Evolutionary conservation across 495 filamentous ascomycete species (phyloP), one percentile per base, ranked within the genome.

Genomic region (Barbatosphaeria neglecta): DNA sequence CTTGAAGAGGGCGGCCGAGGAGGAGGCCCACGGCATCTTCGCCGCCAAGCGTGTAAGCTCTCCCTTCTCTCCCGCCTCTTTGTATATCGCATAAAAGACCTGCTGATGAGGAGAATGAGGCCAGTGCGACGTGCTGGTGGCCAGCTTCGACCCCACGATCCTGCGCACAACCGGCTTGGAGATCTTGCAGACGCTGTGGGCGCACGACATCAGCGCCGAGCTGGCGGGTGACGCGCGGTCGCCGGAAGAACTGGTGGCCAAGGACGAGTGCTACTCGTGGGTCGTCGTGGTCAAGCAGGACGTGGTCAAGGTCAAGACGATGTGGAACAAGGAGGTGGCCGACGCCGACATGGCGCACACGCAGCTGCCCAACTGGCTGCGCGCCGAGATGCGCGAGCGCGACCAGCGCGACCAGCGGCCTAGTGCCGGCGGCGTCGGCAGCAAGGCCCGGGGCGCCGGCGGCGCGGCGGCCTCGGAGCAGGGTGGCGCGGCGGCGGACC

Each of bases 111-210:
- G n/a, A n/a, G n/a, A n/a, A n/a, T n/a, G 45, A 77, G n/a, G n/a
- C n/a, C n/a, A n/a, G 77, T 95, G 89, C 60, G 89, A 97, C 62
- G 83, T 95, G 10, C 78, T 96, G 6, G 81, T 98, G 39, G 83
- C 87, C 8, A 86, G 85, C 53, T 93, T 92, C 57, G 87, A 94
- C 54, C 66, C 84, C 1, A 73, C 77, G 3, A 77, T 84, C 7
- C 78, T 96, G 15, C 81, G 86, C 25, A 83, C 86, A 6, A 75
- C 78, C 66, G 74, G 88, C 11, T 69, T 95, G 31, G 80, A 83
- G 48, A 68, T 97, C 15, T 65, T 95, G 6, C 78, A 84, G 40
- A 77, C 81, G 22, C 75, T 98, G 13, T 96, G 92, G 86, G 65
- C 76, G 17, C 80, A 85, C 55, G 80, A 83, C 48, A 86, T 95